Base-by-base conservation (phyloP, 192 early-diverging fungal species). In the Umbelopsis ramanniana region DNA sequence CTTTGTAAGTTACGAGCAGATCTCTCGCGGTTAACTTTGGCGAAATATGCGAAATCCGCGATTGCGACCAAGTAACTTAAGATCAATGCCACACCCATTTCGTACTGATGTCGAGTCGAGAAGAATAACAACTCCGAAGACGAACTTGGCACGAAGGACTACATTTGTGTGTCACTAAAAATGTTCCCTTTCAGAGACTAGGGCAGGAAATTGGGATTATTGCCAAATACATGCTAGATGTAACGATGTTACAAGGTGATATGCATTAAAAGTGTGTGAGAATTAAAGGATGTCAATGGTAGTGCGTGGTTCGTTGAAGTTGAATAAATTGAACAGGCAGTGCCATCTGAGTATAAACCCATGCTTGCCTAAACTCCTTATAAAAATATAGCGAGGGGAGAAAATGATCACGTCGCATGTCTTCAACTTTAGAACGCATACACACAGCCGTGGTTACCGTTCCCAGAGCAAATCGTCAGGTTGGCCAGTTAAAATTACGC, bases 21-120 rank as follows among this genome's bases (percentile, higher is more conserved):
- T 37, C 57, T 63, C 57, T 63, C 57, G 57, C 33, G 57, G 37
- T 63, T 63, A 0, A 63, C 57, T 5, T 37, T 63, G 11, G 33
- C 57, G 26, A 63, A 63, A 15, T 63, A 63, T 29, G 57, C 57
- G 57, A 63, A 63, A 37, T 63, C 57, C 24, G 26, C 57, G 15
- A 63, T 29, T 4, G 26, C 33, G 0, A 63, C 33, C 33, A 63
- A n/a, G 29, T 63, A 63, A 14, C 57, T 63, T 6, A 63, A 26
- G 19, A 63, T 37, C 33, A 63, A 37, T 38, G 57, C 2, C 26
- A 57, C 33, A 35, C 57, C 12, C 57, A 63, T 63, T 63, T 43
- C 40, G 57, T 14, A 14, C 5, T 37, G 26, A 35, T 37, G 57
- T 63, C 57, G 29, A 63, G 26, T 12, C 40, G 40, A 43, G 40